Evolutionary conservation across 139 green algal species (phyloP), one percentile per base, ranked within the genome.

Genomic region (Limnomonas spitsbergensis): DNA sequence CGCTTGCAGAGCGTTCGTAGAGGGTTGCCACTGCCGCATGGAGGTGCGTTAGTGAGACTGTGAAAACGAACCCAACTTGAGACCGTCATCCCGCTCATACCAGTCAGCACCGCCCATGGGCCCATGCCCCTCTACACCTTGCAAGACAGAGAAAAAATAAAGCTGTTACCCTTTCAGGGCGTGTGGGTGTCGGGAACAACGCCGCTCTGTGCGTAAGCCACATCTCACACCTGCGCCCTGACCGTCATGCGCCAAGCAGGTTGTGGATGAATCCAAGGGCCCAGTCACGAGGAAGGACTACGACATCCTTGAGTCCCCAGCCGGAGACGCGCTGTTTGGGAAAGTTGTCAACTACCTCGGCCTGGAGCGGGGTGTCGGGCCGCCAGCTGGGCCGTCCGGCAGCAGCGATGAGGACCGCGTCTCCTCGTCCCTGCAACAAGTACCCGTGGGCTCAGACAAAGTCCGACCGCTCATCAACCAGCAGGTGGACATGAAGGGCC

Each of bases 221-320:
- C 32, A 42, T 4, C 9, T 14, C 47, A 61, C 47, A 61, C 20
- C 20, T 61, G 47, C 47, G 20, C 14, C 20, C 14, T 61, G 14
- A 61, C 14, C 20, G 47, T 61, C 47, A 61, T 61, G 47, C 56
- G 29, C 27, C 24, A 77, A 40, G 56, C 24, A 93, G 89, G 88
- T 97, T 26, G 80, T 94, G 31, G 92, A 97, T 66, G 89, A 90
- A 0, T 69, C 79, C 2, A 80, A 89, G 53, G 93, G 93, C 2
- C 87, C 92, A 20, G 80, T 82, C n/a, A 97, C 93, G 20, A 90
- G 91, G 53, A 89, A 92, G 40, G 89, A 96, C 42, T 97, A 90
- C 52, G 86, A 93, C 39, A 38, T 90, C 75, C 93, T 79, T 4
- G 14, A 29, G 24, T 42, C 68, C 9, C 78, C 78, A 1, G 53